phyloP scores from a whole-genome alignment of 1,284 basidiomycete genomes.

The Leccinum solheimii region DNA sequence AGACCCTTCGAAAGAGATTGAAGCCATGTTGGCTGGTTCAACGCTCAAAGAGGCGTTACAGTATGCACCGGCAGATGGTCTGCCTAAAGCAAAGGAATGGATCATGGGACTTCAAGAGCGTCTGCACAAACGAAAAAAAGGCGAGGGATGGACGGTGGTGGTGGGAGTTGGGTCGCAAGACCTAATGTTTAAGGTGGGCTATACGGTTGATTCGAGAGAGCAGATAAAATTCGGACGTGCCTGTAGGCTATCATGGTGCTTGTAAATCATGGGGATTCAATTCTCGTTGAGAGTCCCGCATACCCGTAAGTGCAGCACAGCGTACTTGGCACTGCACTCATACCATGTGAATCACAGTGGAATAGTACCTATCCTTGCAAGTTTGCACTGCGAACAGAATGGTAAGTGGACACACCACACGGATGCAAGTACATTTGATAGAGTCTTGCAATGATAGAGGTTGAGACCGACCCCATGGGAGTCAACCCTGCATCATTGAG shows the following conservation, averaged over 20 bases:
- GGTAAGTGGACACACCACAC: conserved; percentile 41
- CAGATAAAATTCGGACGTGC: background rate
- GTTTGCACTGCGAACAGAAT: conserved; percentile 56
- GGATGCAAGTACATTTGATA: background rate
- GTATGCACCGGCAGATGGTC: no score
- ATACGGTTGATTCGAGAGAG: background rate
- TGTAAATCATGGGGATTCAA: background rate
- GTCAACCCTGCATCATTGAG: conserved; percentile 64
- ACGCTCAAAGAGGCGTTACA: no score
- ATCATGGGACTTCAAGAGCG: background rate
- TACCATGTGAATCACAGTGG: conserved; percentile 41
- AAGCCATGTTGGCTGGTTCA: no score
- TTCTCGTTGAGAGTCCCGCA: background rate
- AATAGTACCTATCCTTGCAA: conserved; percentile 59
- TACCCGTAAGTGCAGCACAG: conserved; percentile 1
- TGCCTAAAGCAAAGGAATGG: background rate
- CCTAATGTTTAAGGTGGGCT: background rate
- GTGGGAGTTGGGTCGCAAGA: conserved; percentile 4
- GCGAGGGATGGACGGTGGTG: conserved; percentile 3
- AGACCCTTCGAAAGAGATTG: no score
- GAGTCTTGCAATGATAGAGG: conserved; percentile 46
- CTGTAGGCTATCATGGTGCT: conserved; percentile 2
- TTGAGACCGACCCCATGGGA: conserved; percentile 70
- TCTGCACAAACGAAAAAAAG: conserved; percentile 1
- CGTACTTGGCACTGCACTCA: background rate